Percentiles rank a stretch among this genome's conserved stretches.
Evolutionary conservation across 169 alveolate genomes (phyloP).

Genomic region (Eimeria praecox): DNA sequence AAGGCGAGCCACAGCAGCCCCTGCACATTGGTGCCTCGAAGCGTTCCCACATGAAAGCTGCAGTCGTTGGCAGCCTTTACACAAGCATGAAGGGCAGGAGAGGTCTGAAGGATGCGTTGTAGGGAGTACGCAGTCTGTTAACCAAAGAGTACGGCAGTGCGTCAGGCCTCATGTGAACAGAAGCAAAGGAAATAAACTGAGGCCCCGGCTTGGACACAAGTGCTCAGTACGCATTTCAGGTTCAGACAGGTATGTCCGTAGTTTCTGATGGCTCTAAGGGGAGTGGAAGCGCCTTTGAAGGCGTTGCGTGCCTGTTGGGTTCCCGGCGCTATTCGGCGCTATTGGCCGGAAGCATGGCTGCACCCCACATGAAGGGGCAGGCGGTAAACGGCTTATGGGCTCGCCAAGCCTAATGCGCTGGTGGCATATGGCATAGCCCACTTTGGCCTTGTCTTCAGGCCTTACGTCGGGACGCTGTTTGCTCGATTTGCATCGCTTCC

Average conservation of each 20-base stretch:
- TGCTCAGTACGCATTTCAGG: background rate
- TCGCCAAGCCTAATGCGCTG: too few relatives aligned
- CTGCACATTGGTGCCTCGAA: background rate
- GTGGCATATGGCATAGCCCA: too few relatives aligned
- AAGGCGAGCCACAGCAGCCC: background rate
- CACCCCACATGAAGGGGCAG: too few relatives aligned
- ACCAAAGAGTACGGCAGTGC: background rate
- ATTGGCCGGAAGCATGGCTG: too few relatives aligned
- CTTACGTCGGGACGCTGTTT: too few relatives aligned
- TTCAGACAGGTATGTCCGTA: background rate
- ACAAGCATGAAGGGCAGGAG: background rate
- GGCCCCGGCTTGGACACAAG: background rate
- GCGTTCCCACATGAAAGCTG: background rate
- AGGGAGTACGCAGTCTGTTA: background rate
- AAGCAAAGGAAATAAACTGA: background rate
- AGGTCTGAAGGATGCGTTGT: background rate
- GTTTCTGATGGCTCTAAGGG: background rate
- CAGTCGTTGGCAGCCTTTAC: background rate
- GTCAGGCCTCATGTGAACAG: background rate
- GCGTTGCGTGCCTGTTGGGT: background rate
- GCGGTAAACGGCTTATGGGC: too few relatives aligned
- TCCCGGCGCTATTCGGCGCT: too few relatives aligned
- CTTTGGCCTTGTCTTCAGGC: too few relatives aligned
- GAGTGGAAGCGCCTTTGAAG: background rate
- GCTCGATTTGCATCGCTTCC: too few relatives aligned